Evolutionary conservation across 2,329 filamentous ascomycete genomes (phyloP), one percentile per base, ranked within the genome.

Genomic region (Colletotrichum spaethianum): DNA sequence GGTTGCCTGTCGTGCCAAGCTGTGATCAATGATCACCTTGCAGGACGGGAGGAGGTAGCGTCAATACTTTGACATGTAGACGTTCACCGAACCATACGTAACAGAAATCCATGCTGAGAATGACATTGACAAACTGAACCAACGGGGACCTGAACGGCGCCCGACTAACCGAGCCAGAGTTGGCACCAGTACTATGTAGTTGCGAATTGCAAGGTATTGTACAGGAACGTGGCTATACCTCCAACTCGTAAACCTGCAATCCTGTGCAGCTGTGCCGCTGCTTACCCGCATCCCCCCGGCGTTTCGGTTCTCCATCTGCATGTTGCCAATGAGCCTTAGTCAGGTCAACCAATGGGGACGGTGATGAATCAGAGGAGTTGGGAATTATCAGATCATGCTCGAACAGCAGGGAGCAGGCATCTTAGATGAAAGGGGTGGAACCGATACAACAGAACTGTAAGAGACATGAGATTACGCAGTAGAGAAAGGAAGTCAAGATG

Each of bases 361-460:
- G 28, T 9, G 40, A 60, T 70, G 46, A 70, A 53, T 70, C 55
- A 36, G 26, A 56, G n/a, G 38, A 5, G 11, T 38, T 38, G 23
- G 12, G 23, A 56, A 61, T 66, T 66, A 70, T 70, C 67, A 70
- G 62, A 70, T 70, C 62, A 70, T 70, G 46, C 20, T 46, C n/a
- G 31, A 44, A 46, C 20, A 38, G 57, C 63, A 67, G 28, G 50
- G 56, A 71, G 40, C 42, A 71, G 57, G 68, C 48, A 20, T 38
- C 31, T 57, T 50, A 20, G 18, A 56, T 50, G 50, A 16, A n/a
- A n/a, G n/a, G 23, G 9, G 59, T 33, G 14, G 63, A 20, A 16
- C 42, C 42, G 20, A 7, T 7, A 44, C 7, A 44, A n/a, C 18
- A 44, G 20, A 9, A 8, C 42, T n/a, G 42, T 44, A 9, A 5